phyloP scores from a whole-genome alignment of 805 yeast genomes.

The Diddensiella transvaalensis region DNA sequence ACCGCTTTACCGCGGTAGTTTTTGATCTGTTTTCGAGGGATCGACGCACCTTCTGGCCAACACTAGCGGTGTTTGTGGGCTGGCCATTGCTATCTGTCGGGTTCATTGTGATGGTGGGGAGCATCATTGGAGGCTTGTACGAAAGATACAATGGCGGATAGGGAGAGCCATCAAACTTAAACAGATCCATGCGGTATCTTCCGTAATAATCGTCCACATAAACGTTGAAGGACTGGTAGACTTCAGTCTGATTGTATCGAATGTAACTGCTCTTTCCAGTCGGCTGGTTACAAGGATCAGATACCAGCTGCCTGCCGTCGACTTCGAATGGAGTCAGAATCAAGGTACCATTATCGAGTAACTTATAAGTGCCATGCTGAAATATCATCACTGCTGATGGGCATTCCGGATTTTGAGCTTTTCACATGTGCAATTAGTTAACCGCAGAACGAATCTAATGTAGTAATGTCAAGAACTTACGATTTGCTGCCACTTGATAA shows the following conservation, averaged over 20 bases:
- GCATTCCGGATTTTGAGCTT: conserved; percentile 65
- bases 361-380: conserved; percentile 83
- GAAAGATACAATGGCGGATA: conserved; percentile 88
- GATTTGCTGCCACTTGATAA: conserved; percentile 75
- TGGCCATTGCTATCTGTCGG: conserved; percentile 53
- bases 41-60: conserved; percentile 49
- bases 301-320: conserved; percentile 88
- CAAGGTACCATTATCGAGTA: conserved; percentile 61
- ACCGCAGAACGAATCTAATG: too few species aligned
- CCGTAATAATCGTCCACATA: conserved; percentile 79
- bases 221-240: conserved; percentile 55
- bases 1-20: conserved; percentile 55
- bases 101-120: conserved; percentile 86
- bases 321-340: conserved; percentile 68
- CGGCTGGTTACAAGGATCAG: conserved; percentile 76
- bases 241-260: conserved; percentile 67
- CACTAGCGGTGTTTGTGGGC: conserved; percentile 16
- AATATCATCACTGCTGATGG: conserved; percentile 75
- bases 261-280: conserved; percentile 47
- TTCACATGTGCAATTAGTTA: conserved; percentile 8
- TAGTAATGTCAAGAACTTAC: too few species aligned
- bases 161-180: conserved; percentile 66
- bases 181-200: conserved; percentile 66
- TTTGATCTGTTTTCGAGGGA: conserved; percentile 74
- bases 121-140: conserved; percentile 92